Evolutionary conservation across 139 green algal genomes (phyloP).

Genomic region (Coccomyxa sp.): DNA sequence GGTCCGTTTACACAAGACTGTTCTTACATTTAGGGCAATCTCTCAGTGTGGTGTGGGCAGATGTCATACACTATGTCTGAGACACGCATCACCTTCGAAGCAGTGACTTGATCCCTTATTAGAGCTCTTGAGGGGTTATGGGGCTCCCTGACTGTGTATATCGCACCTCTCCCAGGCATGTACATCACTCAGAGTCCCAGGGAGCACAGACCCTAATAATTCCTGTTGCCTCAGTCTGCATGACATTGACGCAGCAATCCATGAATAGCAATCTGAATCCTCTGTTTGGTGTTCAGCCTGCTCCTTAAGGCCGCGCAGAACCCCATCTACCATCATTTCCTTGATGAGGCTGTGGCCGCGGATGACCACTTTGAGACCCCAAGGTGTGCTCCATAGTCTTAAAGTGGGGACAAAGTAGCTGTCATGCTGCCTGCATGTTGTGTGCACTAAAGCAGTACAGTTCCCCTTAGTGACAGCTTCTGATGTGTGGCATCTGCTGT

Average conservation of each 20-base stretch:
- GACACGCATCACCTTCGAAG: too few species aligned
- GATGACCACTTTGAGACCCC: not conserved
- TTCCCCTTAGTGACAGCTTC: not conserved
- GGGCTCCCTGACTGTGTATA: not conserved
- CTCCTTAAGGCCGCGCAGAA: slow-evolving; percentile 70
- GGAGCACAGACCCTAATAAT: too few species aligned
- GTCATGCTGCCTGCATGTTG: not conserved
- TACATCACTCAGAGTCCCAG: not conserved
- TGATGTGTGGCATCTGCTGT: not conserved
- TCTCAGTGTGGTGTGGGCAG: too few species aligned
- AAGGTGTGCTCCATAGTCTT: not conserved
- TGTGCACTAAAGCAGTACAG: not conserved
- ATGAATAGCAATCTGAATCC: too few species aligned
- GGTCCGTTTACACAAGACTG: too few species aligned
- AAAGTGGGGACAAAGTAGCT: not conserved
- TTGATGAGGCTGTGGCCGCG: slow-evolving; percentile 53
- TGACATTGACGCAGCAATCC: too few species aligned
- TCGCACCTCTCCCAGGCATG: not conserved
- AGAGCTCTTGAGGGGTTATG: not conserved
- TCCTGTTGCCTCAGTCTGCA: too few species aligned
- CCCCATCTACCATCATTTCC: slow-evolving; percentile 54
- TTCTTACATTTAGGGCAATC: not conserved
- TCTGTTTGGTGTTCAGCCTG: slow-evolving; percentile 22
- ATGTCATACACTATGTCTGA: too few species aligned
- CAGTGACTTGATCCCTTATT: too few species aligned